Percentiles rank a stretch among this genome's conserved stretches.
phyloP scores from a whole-genome alignment of 2,329 filamentous ascomycete genomes.

The Dothistroma pini region DNA sequence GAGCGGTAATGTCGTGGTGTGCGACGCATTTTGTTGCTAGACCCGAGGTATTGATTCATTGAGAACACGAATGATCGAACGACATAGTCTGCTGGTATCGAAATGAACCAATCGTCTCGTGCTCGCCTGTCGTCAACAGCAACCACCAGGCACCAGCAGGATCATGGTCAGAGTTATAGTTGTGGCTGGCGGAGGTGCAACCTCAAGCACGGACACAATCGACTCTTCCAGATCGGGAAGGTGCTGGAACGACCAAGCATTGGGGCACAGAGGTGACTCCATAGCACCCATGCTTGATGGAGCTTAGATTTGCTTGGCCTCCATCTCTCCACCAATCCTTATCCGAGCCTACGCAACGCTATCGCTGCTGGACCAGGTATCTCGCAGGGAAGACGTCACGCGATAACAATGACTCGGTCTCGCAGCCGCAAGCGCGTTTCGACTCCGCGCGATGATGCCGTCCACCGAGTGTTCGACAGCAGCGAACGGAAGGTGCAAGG shows the following conservation, averaged over 20 bases:
- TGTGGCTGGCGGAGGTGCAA: too few species aligned
- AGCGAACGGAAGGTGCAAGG: not conserved
- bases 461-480: not conserved
- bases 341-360: not conserved
- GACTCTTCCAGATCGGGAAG: not conserved
- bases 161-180: too few species aligned
- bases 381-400: constrained; percentile 4
- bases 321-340: constrained; percentile 3
- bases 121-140: too few species aligned
- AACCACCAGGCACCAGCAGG: too few species aligned
- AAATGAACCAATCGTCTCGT: too few species aligned
- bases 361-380: not conserved
- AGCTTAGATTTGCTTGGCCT: constrained; percentile 9
- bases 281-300: constrained; percentile 1
- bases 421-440: not conserved
- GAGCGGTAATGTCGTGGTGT: too few species aligned
- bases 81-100: too few species aligned
- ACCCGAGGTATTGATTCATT: too few species aligned
- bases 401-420: not conserved
- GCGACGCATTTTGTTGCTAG: too few species aligned
- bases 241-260: constrained; percentile 1
- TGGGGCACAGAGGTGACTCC: not conserved
- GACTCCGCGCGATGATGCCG: not conserved
- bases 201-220: too few species aligned
- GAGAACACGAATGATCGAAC: too few species aligned